Evolutionary conservation across 1,139 yeast genomes (phyloP).

Genomic region (Suhomyces maxii): DNA sequence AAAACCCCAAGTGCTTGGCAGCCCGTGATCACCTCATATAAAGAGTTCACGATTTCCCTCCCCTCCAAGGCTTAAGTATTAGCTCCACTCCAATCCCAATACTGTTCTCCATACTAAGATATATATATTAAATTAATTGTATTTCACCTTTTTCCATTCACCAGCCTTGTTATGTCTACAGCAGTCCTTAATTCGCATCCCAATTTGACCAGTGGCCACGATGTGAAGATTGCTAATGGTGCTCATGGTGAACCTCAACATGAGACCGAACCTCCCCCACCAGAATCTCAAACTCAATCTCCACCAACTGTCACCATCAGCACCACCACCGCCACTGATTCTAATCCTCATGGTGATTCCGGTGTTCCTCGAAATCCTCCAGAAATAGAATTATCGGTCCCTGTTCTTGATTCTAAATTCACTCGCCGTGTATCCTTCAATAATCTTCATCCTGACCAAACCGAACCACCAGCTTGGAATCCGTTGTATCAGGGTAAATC

Average conservation of each 20-base stretch:
- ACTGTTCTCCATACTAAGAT: no score
- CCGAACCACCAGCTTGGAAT: slow-evolving; percentile 11
- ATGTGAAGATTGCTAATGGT: not conserved
- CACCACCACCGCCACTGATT: not conserved
- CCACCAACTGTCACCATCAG: not conserved
- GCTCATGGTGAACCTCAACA: not conserved
- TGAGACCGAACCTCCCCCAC: not conserved
- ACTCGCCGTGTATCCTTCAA: slow-evolving; percentile 48
- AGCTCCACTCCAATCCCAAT: not conserved
- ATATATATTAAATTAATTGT: no score
- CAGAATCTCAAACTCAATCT: not conserved
- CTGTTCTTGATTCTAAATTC: slow-evolving; percentile 7
- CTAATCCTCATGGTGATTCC: not conserved
- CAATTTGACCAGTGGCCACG: not conserved
- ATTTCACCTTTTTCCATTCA: not conserved
- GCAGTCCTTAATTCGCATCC: not conserved
- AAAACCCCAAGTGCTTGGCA: slow-evolving; percentile 3
- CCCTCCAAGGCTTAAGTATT: not conserved
- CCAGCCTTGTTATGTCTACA: slow-evolving; percentile 1
- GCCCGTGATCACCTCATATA: slow-evolving; percentile 1
- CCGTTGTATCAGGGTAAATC: slow-evolving; percentile 1
- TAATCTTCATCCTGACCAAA: slow-evolving; percentile 35
- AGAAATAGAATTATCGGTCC: not conserved
- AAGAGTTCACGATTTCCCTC: not conserved
- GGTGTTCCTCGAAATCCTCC: slow-evolving; percentile 2